Evolutionary conservation across 768 basidiomycete genomes (phyloP).

Genomic region (Phaffia tasmanica): DNA sequence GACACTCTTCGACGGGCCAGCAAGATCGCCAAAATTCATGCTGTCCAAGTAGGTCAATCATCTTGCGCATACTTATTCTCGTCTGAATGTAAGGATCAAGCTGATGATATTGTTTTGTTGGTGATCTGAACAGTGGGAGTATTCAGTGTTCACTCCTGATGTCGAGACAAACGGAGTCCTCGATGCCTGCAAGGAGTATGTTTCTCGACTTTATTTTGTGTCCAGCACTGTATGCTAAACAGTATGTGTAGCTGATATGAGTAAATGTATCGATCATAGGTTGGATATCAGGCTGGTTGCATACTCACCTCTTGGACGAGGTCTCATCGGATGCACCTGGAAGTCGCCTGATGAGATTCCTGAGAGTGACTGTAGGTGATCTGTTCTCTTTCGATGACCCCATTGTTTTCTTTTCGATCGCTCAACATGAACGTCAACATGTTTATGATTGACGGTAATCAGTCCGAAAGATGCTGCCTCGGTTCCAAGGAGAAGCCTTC

Average conservation of each 20-base stretch:
- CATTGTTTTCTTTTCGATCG: too few relatives aligned
- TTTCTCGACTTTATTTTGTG: neutral
- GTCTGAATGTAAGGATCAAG: too few relatives aligned
- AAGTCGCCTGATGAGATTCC: slow-evolving; percentile 16
- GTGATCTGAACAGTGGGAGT: slow-evolving; percentile 43
- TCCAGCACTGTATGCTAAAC: neutral
- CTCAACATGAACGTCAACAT: too few relatives aligned
- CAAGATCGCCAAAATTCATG: slow-evolving; percentile 17
- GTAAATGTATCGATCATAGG: neutral
- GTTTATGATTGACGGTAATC: neutral
- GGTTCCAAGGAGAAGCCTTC: slow-evolving; percentile 21
- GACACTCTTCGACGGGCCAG: slow-evolving; percentile 31
- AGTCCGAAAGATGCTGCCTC: slow-evolving; percentile 12
- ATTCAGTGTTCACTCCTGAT: slow-evolving; percentile 46
- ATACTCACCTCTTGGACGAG: slow-evolving; percentile 23
- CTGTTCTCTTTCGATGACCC: neutral
- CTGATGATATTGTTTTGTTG: neutral
- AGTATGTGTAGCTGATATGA: neutral
- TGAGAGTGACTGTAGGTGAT: slow-evolving; percentile 9
- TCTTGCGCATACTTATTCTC: neutral
- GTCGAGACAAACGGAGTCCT: slow-evolving; percentile 52
- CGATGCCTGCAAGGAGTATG: slow-evolving; percentile 43
- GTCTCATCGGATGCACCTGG: slow-evolving; percentile 9
- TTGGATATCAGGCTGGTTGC: slow-evolving; percentile 13
- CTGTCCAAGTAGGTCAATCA: slow-evolving; percentile 1